These are phyloP conservation scores for Cadophora luteo-olivacea DNA, from an alignment of 2,329 filamentous ascomycete genomes.

Conservation along the genomic window DNA sequence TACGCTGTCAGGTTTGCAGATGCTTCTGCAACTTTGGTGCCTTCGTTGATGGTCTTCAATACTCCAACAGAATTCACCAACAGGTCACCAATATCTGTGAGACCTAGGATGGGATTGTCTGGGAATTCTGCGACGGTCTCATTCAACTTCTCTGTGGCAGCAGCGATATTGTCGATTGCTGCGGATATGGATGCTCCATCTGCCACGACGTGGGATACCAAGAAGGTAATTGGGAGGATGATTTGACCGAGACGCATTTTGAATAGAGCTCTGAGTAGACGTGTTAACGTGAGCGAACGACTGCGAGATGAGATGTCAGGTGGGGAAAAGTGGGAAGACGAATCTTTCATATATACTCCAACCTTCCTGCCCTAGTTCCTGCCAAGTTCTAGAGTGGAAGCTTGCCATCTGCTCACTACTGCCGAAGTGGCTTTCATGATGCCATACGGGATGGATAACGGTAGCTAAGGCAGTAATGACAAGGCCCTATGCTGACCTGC, in stretches of 20 bases:
- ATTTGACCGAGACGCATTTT: conserved; percentile 34
- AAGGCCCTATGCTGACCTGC: background rate
- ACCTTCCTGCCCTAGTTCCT: background rate
- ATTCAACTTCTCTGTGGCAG: conserved; percentile 34
- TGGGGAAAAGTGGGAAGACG: background rate
- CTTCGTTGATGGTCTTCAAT: conserved; percentile 2
- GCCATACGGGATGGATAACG: background rate
- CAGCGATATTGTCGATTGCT: conserved; percentile 35
- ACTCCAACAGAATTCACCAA: conserved; percentile 28
- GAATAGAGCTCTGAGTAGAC: background rate
- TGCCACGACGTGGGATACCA: conserved; percentile 34
- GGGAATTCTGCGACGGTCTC: conserved; percentile 28
- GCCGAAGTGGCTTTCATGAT: conserved; percentile 5
- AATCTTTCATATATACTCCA: background rate
- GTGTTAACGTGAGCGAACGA: no score
- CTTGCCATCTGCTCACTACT: background rate
- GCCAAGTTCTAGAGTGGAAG: background rate
- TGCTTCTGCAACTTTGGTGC: background rate
- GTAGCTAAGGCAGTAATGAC: background rate
- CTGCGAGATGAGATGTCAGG: background rate
- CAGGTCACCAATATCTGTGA: conserved; percentile 46
- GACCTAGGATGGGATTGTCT: conserved; percentile 21
- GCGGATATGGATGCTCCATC: conserved; percentile 36
- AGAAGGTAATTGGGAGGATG: conserved; percentile 26
- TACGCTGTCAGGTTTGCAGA: background rate